Conservation (phyloP, 352 stramenopile genomes). For the Aphanomyces stellatus region DNA sequence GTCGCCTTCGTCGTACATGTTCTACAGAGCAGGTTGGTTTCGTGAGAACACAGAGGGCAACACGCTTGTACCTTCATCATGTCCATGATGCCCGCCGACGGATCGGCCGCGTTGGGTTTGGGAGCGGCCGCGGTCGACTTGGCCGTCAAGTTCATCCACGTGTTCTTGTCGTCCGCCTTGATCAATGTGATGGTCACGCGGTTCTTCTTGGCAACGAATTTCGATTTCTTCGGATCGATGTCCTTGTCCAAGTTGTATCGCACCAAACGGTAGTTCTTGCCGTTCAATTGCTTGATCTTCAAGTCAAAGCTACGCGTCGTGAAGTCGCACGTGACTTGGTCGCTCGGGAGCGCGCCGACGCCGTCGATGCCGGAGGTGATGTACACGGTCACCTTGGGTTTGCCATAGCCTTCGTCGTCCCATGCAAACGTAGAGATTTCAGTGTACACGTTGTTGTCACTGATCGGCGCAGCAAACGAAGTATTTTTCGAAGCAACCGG, state of each 20-base stretch:
- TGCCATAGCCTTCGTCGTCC: slow-evolving; percentile 84
- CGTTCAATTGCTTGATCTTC: slow-evolving; percentile 65
- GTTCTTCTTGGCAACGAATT: slow-evolving; percentile 81
- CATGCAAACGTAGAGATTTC: slow-evolving; percentile 81
- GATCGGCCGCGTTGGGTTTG: slow-evolving; percentile 50
- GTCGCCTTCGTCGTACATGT: slow-evolving; percentile 85
- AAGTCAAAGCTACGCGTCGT: slow-evolving; percentile 75
- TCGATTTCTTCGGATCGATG: slow-evolving; percentile 63
- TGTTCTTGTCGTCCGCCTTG: slow-evolving; percentile 66
- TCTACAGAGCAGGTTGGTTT: slow-evolving; percentile 33
- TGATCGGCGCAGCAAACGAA: slow-evolving; percentile 8
- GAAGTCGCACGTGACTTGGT: slow-evolving; percentile 67
- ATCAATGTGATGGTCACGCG: slow-evolving; percentile 67
- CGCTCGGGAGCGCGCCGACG: slow-evolving; percentile 58
- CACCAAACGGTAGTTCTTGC: slow-evolving; percentile 71
- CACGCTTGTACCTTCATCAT: slow-evolving; percentile 74
- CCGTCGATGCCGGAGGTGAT: slow-evolving; percentile 77
- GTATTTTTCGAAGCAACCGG: slow-evolving; percentile 21
- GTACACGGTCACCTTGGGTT: slow-evolving; percentile 74
- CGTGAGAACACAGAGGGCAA: neutral
- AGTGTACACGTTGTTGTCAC: slow-evolving; percentile 57
- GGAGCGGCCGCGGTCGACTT: slow-evolving; percentile 52
- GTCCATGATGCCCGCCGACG: slow-evolving; percentile 79
- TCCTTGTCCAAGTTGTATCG: slow-evolving; percentile 78
- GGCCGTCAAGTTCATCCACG: slow-evolving; percentile 75